Percentiles rank a stretch among this genome's conserved stretches.
phyloP scores from a whole-genome alignment of 768 basidiomycete species.

The Macrocybe gigantea region DNA sequence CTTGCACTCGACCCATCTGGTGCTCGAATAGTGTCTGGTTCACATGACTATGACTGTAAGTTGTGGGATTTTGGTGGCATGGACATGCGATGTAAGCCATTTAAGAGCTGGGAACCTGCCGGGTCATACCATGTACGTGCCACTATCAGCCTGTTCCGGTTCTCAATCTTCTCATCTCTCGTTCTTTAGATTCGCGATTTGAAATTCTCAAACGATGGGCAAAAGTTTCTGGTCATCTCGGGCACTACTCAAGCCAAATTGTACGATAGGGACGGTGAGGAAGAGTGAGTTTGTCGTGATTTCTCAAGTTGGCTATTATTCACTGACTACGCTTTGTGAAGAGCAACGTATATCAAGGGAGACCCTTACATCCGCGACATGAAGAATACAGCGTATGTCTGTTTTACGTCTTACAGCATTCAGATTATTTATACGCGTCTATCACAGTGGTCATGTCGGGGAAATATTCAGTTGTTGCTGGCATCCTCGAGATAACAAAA shows the following conservation, averaged over 20 bases:
- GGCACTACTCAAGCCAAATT: conserved; percentile 86
- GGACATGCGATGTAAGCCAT: conserved; percentile 85
- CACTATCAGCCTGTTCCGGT: conserved; percentile 6
- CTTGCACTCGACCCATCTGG: conserved; percentile 91
- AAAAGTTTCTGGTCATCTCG: conserved; percentile 80
- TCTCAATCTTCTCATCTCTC: conserved; percentile 1
- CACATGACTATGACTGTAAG: conserved; percentile 97
- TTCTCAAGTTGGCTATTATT: conserved; percentile 22
- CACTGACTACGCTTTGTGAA: conserved; percentile 39
- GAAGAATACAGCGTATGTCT: conserved; percentile 91
- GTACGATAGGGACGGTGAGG: conserved; percentile 90
- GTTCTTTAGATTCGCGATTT: conserved; percentile 75
- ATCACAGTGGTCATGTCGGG: conserved; percentile 82
- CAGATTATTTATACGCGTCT: background rate
- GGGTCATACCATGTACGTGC: conserved; percentile 83
- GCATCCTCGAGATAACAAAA: conserved; percentile 82
- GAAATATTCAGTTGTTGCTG: conserved; percentile 87
- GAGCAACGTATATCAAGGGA: conserved; percentile 83
- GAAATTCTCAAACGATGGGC: conserved; percentile 84
- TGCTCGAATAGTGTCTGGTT: conserved; percentile 84
- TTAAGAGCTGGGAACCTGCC: conserved; percentile 94
- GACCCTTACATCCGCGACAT: conserved; percentile 98
- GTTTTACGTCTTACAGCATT: conserved; percentile 7
- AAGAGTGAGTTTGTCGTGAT: conserved; percentile 56
- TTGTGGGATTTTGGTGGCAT: conserved; percentile 99